Conservation (phyloP, 192 early-diverging fungal genomes). For the Spizellomyces sp. region DNA sequence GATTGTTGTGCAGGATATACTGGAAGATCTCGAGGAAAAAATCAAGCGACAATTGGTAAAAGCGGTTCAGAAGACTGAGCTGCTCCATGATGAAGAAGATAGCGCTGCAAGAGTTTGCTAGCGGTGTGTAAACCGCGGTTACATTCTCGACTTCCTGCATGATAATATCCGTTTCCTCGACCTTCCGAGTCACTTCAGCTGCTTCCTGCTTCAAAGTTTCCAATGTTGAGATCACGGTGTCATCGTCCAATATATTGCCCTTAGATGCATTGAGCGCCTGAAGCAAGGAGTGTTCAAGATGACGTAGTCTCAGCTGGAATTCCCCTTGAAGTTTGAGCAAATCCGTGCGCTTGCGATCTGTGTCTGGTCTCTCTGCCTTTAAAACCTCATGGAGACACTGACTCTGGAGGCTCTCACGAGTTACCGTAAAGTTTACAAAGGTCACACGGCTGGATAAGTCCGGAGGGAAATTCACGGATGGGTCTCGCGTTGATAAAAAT, state of each 20-base stretch:
- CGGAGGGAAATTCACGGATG: conserved; percentile 90
- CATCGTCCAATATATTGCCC: conserved; percentile 98
- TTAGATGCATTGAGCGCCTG: conserved; percentile 92
- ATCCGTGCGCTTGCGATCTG: conserved; percentile 89
- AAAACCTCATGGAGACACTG: conserved; percentile 97
- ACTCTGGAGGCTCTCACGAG: conserved; percentile 91
- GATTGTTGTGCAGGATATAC: conserved; percentile 79
- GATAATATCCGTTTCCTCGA: conserved; percentile 90
- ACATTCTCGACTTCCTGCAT: conserved; percentile 97
- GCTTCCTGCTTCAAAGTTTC: conserved; percentile 97
- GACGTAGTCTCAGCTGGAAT: conserved; percentile 89
- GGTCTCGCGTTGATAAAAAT: conserved; percentile 93
- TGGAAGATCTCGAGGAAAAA: conserved; percentile 95
- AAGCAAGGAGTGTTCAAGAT: conserved; percentile 91
- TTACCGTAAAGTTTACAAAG: conserved; percentile 99
- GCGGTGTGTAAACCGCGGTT: conserved; percentile 83
- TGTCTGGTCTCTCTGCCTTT: conserved; percentile 93
- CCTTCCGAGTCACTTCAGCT: conserved; percentile 88
- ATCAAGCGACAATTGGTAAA: conserved; percentile 98
- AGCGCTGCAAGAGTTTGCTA: conserved; percentile 88
- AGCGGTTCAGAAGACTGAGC: conserved; percentile 81
- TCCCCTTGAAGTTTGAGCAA: conserved; percentile 95
- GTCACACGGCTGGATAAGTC: conserved; percentile 97
- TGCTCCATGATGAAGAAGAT: conserved; percentile 99
- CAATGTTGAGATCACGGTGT: conserved; percentile 88